Evolutionary conservation across 1,139 yeast genomes (phyloP).

Genomic region (Suhomyces atakaporum): DNA sequence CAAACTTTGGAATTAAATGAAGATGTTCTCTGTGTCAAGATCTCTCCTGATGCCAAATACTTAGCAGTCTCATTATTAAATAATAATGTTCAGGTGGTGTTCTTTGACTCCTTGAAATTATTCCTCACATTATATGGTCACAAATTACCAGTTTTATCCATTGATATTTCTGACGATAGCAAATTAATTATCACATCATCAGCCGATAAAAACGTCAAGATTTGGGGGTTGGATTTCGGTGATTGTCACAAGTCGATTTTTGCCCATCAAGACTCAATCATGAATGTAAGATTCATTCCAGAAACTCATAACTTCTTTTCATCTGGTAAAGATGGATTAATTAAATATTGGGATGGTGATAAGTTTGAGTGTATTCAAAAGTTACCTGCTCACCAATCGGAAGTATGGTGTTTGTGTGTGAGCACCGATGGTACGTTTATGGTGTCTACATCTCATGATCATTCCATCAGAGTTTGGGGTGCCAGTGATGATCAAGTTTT

Average conservation of each 20-base stretch:
- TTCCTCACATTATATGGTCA: constrained; percentile 92
- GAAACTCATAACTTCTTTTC: constrained; percentile 87
- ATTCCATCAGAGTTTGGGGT: constrained; percentile 86
- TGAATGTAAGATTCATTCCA: constrained; percentile 84
- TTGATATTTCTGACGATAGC: constrained; percentile 87
- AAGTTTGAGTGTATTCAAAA: constrained; percentile 93
- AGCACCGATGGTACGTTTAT: constrained; percentile 72
- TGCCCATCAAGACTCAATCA: constrained; percentile 94
- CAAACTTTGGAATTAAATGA: constrained; percentile 84
- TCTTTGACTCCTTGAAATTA: constrained; percentile 81
- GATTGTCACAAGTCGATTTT: constrained; percentile 96
- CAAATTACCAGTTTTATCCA: constrained; percentile 86
- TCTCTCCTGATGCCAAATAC: constrained; percentile 79
- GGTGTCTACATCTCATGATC: constrained; percentile 92
- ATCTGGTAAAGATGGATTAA: constrained; percentile 82
- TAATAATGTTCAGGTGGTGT: constrained; percentile 91
- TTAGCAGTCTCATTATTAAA: constrained; percentile 86
- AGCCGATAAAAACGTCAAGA: constrained; percentile 94
- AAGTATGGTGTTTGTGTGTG: constrained; percentile 88
- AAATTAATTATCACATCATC: constrained; percentile 88
- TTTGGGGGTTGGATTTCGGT: constrained; percentile 99
- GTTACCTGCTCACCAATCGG: constrained; percentile 84
- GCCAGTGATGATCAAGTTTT: constrained; percentile 93
- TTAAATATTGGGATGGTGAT: constrained; percentile 98
- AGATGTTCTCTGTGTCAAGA: constrained; percentile 75